phyloP scores from a whole-genome alignment of 202 grass and related monocot species.

The Alloteropsis angusta region DNA sequence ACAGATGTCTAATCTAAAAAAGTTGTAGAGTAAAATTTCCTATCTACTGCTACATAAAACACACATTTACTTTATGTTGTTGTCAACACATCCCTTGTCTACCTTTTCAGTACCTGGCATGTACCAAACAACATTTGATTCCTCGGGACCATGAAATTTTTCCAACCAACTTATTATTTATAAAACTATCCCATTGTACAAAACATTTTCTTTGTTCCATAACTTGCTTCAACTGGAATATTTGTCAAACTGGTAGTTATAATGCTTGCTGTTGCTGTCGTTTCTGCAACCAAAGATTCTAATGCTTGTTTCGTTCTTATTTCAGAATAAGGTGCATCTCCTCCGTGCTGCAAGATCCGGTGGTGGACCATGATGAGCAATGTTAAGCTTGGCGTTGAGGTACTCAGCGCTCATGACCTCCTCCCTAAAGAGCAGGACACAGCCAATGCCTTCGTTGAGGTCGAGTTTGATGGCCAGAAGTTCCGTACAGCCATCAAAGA shows the following conservation, averaged over 20 bases:
- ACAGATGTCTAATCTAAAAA: background rate
- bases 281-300: background rate
- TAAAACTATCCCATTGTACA: background rate
- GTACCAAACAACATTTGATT: constrained; percentile 25
- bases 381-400: constrained; percentile 61
- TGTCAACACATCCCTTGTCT: constrained; percentile 13
- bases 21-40: background rate
- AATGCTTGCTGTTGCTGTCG: background rate
- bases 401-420: constrained; percentile 54
- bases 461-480: constrained; percentile 65
- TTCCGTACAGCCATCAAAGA: constrained; percentile 73
- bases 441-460: constrained; percentile 53
- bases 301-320: background rate
- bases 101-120: constrained; percentile 4
- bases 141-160: background rate
- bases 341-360: background rate
- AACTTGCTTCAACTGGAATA: background rate
- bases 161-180: constrained; percentile 20
- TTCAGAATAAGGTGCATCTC: constrained; percentile 20
- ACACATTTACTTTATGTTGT: constrained; percentile 11
- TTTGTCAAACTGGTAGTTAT: constrained; percentile 1
- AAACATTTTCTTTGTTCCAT: background rate
- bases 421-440: constrained; percentile 48
- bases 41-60: background rate
- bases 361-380: constrained; percentile 35